These are phyloP conservation scores for Eucalyptus grandis DNA, from an alignment of 345 rosid genomes.

Conservation along the genomic window DNA sequence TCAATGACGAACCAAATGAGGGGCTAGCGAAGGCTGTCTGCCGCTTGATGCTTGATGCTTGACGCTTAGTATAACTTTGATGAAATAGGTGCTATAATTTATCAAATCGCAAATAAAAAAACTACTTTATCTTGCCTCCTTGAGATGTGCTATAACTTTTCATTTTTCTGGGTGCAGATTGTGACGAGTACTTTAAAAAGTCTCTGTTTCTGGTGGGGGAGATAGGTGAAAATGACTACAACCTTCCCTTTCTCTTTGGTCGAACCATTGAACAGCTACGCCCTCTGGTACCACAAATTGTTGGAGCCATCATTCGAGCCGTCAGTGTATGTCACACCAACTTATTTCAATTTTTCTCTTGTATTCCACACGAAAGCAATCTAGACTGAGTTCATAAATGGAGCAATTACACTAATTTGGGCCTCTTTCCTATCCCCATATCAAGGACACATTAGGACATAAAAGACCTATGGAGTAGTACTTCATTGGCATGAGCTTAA, in stretches of 20 bases:
- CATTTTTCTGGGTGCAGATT: conserved; percentile 9
- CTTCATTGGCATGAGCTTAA: not conserved
- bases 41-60: not conserved
- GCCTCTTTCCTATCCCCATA: not conserved
- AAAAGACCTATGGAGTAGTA: not conserved
- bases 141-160: not conserved
- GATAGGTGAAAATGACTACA: conserved; percentile 17
- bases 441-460: not conserved
- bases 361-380: not conserved
- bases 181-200: conserved; percentile 11
- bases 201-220: too few relatives aligned
- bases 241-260: conserved; percentile 18
- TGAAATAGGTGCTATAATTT: not conserved
- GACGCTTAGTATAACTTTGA: not conserved
- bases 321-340: not conserved
- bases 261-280: conserved; percentile 12
- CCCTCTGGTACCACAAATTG: conserved; percentile 26
- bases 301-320: conserved; percentile 10
- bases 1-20: not conserved
- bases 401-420: not conserved
- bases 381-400: not conserved
- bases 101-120: not conserved
- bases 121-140: not conserved
- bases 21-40: not conserved
- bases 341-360: not conserved